These are phyloP conservation scores for Candida pseudofarinosa DNA, from an alignment of 805 yeast species.

Conservation along the genomic window DNA sequence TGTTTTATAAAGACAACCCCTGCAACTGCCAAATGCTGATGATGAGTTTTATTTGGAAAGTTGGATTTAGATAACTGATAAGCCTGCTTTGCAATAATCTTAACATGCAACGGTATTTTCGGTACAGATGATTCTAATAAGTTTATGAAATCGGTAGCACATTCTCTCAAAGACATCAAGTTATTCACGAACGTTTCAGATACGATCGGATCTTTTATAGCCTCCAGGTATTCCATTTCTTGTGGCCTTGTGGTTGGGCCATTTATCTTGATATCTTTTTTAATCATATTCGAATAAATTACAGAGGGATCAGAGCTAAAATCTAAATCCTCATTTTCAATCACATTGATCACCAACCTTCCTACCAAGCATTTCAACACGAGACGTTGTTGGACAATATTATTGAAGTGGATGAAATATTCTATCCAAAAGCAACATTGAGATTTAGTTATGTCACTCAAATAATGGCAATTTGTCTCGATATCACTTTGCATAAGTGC, in stretches of 20 bases:
- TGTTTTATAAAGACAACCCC: constrained; percentile 61
- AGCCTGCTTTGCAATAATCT: constrained; percentile 30
- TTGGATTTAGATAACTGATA: constrained; percentile 37
- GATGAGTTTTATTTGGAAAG: constrained; percentile 57
- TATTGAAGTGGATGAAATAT: constrained; percentile 39
- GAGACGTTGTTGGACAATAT: constrained; percentile 46
- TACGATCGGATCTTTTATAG: constrained; percentile 78
- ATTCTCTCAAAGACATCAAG: constrained; percentile 69
- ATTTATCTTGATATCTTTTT: constrained; percentile 29
- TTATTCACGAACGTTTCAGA: constrained; percentile 67
- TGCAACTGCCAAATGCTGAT: constrained; percentile 58
- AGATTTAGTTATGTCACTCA: constrained; percentile 38
- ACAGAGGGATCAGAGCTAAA: constrained; percentile 78
- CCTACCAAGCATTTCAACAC: constrained; percentile 40
- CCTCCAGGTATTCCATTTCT: constrained; percentile 52
- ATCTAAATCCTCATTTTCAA: constrained; percentile 49
- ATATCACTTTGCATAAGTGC: constrained; percentile 42
- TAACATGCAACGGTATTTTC: constrained; percentile 34
- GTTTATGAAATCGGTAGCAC: constrained; percentile 57
- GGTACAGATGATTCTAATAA: constrained; percentile 43
- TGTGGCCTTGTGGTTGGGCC: constrained; percentile 35
- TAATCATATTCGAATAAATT: constrained; percentile 44
- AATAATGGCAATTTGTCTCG: constrained; percentile 17
- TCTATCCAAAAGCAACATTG: constrained; percentile 43
- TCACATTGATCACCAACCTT: constrained; percentile 30